phyloP scores from a whole-genome alignment of 805 yeast genomes.

The Lipomyces orientalis region DNA sequence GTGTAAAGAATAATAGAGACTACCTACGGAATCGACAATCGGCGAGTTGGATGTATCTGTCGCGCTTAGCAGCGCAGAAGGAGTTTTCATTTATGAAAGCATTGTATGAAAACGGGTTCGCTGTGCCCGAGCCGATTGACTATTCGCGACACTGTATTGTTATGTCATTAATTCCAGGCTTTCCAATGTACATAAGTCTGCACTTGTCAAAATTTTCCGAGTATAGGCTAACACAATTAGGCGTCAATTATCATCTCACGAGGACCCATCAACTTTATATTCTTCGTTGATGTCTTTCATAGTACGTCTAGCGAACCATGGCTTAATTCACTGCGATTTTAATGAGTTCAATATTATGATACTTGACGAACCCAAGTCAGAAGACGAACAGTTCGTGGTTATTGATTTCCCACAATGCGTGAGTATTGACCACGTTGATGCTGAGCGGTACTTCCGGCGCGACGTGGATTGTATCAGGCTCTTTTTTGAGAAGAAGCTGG shows the following conservation, averaged over 20 bases:
- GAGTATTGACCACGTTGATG: constrained; percentile 88
- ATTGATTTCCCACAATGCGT: constrained; percentile 99
- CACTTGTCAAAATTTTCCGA: not conserved
- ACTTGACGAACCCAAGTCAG: constrained; percentile 56
- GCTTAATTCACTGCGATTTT: constrained; percentile 95
- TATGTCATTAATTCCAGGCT: constrained; percentile 74
- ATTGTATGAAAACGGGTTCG: constrained; percentile 73
- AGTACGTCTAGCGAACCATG: constrained; percentile 81
- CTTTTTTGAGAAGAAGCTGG: constrained; percentile 79
- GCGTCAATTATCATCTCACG: constrained; percentile 71
- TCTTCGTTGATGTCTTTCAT: constrained; percentile 86
- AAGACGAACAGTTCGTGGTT: constrained; percentile 73
- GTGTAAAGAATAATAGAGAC: constrained; percentile 93
- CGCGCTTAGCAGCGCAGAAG: constrained; percentile 87
- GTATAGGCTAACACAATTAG: constrained; percentile 9
- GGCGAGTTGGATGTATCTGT: constrained; percentile 91
- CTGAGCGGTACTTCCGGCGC: constrained; percentile 83
- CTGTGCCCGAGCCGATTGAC: constrained; percentile 88
- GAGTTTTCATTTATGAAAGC: constrained; percentile 89
- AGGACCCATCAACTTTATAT: constrained; percentile 72
- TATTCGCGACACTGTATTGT: constrained; percentile 88
- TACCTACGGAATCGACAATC: constrained; percentile 73
- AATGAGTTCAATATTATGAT: constrained; percentile 96
- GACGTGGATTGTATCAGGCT: constrained; percentile 89
- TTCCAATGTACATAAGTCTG: constrained; percentile 24